Evolutionary conservation across 441 rosid genomes (phyloP).

Genomic region (Erodium chrysanthum): DNA sequence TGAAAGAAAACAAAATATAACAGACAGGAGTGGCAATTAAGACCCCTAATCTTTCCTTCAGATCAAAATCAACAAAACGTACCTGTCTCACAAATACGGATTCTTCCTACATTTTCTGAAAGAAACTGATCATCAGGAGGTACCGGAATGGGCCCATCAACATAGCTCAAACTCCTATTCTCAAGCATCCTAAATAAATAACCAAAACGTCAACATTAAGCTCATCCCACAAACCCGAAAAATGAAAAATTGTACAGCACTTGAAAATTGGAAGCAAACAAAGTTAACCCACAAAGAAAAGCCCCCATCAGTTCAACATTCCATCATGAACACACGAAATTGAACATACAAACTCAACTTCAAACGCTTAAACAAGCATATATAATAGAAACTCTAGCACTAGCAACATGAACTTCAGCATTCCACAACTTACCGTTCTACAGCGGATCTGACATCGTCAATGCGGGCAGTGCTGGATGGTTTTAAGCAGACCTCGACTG

Average conservation of each 20-base stretch:
- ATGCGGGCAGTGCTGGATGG: constrained; percentile 65
- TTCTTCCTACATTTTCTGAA: constrained; percentile 54
- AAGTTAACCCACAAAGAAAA: too few relatives aligned
- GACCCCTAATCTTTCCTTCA: too few relatives aligned
- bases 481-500: constrained; percentile 88
- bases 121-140: constrained; percentile 60
- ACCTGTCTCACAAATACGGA: constrained; percentile 75
- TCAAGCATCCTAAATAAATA: constrained; percentile 64
- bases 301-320: too few relatives aligned
- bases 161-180: constrained; percentile 72
- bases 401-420: not conserved
- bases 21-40: too few relatives aligned
- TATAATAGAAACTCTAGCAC: too few relatives aligned
- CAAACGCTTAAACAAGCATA: not conserved
- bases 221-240: not conserved
- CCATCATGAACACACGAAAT: too few relatives aligned
- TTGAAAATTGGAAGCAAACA: too few relatives aligned
- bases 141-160: constrained; percentile 69
- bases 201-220: not conserved
- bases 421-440: constrained; percentile 43
- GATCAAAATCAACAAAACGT: not conserved
- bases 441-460: constrained; percentile 52
- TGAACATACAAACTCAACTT: not conserved
- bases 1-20: not conserved
- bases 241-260: not conserved